Evolutionary conservation across 2,329 filamentous ascomycete genomes (phyloP), one percentile per base, ranked within the genome.

Genomic region (Colletotrichum musicola): DNA sequence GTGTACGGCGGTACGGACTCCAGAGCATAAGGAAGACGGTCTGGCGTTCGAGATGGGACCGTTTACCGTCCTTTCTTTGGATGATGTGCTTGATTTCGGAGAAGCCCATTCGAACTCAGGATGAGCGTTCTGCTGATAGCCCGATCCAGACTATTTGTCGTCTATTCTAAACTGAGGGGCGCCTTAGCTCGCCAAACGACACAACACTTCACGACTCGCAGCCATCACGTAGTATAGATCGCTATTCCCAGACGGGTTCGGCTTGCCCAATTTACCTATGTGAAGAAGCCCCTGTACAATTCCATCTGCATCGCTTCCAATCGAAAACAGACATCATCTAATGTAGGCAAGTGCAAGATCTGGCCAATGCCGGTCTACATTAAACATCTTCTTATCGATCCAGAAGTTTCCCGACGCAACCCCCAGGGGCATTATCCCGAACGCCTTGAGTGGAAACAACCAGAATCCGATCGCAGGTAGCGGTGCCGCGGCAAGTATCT

Each of bases 1-100:
- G 62, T 85, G 84, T 69, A 85, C 85, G 25, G 85, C 83, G 1
- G 79, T 88, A 51, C 79, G 83, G 69, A 83, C 81, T 56, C 80
- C 80, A 1, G 74, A 71, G 42, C 68, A 72, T 1, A 78, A 78
- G 62, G 76, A 77, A 56, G 78, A 78, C 12, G 84, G 77, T 7
- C 74, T 84, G 49, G 76, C 75, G 1, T 77, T 83, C 65, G 70
- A 77, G 20, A 66, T 85, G 54, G 82, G 80, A 1, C 76, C 81
- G 14, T 86, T 84, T 65, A 77, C 81, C 72, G 73, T 77, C 56
- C 63, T 88, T 20, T 73, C 78, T 42, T 69, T 89, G 50, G 82
- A 86, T 2, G 77, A 83, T 50, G 77, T 88, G 16, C 62, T 88
- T 54, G 72, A 73, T 6, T 81, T 81, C 75, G 86, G 80, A 0